Percentiles rank a stretch among this genome's conserved stretches.
Evolutionary conservation across 163 green algal species (phyloP).

Genomic region (Scenedesmus sp.): DNA sequence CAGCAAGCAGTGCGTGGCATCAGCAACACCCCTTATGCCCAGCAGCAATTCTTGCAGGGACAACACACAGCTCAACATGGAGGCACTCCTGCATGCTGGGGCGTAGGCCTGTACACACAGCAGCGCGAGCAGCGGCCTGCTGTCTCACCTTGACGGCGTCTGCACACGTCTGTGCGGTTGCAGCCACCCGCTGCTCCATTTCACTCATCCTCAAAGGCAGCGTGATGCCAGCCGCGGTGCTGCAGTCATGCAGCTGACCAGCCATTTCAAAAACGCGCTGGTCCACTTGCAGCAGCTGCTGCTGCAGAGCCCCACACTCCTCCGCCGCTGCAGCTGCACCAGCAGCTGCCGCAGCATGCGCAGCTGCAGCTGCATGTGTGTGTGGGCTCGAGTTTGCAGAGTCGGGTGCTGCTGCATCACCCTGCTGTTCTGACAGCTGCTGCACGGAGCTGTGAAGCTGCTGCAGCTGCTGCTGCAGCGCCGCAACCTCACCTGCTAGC

Average conservation of each 20-base stretch:
- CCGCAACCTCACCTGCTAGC: not conserved
- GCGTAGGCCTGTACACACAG: not conserved
- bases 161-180: constrained; percentile 52
- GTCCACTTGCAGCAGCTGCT: constrained; percentile 9
- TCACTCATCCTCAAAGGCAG: constrained; percentile 48
- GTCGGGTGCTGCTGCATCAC: not conserved
- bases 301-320: not conserved
- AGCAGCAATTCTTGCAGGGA: not conserved
- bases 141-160: constrained; percentile 54
- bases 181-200: constrained; percentile 40
- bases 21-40: not conserved
- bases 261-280: not conserved
- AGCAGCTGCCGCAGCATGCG: not conserved
- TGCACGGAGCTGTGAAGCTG: not conserved
- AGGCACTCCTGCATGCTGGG: not conserved
- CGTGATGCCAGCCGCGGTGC: not conserved
- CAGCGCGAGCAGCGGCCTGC: not conserved
- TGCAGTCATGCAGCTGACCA: constrained; percentile 32
- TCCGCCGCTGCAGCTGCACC: not conserved
- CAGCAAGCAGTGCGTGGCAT: not conserved
- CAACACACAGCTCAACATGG: not conserved
- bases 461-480: constrained; percentile 35
- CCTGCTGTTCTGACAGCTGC: not conserved
- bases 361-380: not conserved
- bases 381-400: not conserved